These are phyloP conservation scores for Thermothielavioides terrestris DNA, from an alignment of 495 filamentous ascomycete genomes.

Conservation along the genomic window DNA sequence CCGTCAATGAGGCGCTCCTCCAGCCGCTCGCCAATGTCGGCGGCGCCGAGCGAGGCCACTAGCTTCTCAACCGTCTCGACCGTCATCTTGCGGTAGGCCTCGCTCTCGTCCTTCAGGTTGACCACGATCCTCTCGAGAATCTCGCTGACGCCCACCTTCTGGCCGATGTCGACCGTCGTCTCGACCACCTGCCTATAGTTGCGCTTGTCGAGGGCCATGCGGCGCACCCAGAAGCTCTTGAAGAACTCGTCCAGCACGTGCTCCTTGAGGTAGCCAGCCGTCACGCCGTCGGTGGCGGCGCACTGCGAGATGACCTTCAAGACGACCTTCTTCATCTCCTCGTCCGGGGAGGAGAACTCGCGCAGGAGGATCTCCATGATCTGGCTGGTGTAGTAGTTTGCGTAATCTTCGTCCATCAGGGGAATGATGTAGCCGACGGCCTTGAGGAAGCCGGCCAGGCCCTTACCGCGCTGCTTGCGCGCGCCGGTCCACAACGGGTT, in stretches of 20 bases:
- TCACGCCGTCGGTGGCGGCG: slow-evolving; percentile 88
- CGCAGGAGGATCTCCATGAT: slow-evolving; percentile 98
- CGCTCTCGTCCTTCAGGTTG: slow-evolving; percentile 96
- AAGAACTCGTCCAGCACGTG: slow-evolving; percentile 94
- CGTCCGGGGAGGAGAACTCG: slow-evolving; percentile 92
- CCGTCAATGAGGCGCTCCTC: slow-evolving; percentile 94
- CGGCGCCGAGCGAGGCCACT: slow-evolving; percentile 82
- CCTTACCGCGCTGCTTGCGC: slow-evolving; percentile 91
- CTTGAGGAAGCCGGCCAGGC: slow-evolving; percentile 91
- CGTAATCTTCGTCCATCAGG: slow-evolving; percentile 98
- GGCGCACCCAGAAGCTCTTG: slow-evolving; percentile 96
- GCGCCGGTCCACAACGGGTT: slow-evolving; percentile 97
- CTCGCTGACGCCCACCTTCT: slow-evolving; percentile 93
- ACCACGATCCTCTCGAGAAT: slow-evolving; percentile 87
- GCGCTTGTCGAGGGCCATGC: slow-evolving; percentile 93
- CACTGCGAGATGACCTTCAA: slow-evolving; percentile 97
- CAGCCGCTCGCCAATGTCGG: slow-evolving; percentile 83
- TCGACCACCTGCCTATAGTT: slow-evolving; percentile 97
- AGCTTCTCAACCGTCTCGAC: slow-evolving; percentile 96
- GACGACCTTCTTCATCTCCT: slow-evolving; percentile 99
- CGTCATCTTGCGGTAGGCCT: slow-evolving; percentile 98
- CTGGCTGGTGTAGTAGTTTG: slow-evolving; percentile 96
- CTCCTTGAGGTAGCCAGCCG: slow-evolving; percentile 87
- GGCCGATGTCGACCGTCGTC: slow-evolving; percentile 93
- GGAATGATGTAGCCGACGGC: slow-evolving; percentile 98